Base-by-base conservation (phyloP, 1,284 basidiomycete genomes). In the Pseudozyma flocculosa region DNA sequence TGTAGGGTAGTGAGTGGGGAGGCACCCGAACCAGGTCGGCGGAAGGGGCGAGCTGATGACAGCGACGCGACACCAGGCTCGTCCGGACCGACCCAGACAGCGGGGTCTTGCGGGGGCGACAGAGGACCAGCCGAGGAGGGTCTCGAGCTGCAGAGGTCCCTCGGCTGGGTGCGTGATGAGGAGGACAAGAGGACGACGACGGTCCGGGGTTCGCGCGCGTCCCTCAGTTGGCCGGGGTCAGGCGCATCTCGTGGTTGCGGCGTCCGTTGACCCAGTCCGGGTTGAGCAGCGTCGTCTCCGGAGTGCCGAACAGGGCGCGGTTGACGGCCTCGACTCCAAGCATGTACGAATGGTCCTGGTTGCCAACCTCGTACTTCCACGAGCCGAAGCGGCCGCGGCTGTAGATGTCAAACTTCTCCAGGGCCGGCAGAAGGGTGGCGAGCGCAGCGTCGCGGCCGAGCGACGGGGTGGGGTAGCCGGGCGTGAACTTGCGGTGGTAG, bases 341-440 rank as follows among this genome's bases (percentile, higher is more conserved):
- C 79, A 82, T 82, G 70, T 81, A 82, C 57, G 79, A 80, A 63
- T 83, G 82, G 63, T 83, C 82, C 68, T 83, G 82, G 68, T 83
- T 83, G 1, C 81, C 82, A 10, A 80, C 80, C 70, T 82, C 81
- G 71, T 81, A 82, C 68, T 81, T 81, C 81, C 82, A 83, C 40
- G 79, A 80, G n/a, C 82, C 82, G 68, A 83, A 83, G 44, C 82
- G 77, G 36, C 82, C 82, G 45, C 82, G 78, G 18, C 79, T 80
- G 69, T 79, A 78, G 48, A 83, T 82, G 45, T 74, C 73, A 70
- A 71, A 80, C 60, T 74, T 62, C 48, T 82, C 79, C 34, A 83
- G 70, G 21, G 70, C 72, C 2, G 82, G 82, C 30, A 83, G 75
- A 59, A 82, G 78, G 23, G 74, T 61, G 24, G 76, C 75, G 36